A percentile compares a stretch with the other conserved stretches of the same genome.
These are phyloP conservation scores for Prunella vulgaris DNA, from an alignment of 257 asterid species.

Conservation along the genomic window DNA sequence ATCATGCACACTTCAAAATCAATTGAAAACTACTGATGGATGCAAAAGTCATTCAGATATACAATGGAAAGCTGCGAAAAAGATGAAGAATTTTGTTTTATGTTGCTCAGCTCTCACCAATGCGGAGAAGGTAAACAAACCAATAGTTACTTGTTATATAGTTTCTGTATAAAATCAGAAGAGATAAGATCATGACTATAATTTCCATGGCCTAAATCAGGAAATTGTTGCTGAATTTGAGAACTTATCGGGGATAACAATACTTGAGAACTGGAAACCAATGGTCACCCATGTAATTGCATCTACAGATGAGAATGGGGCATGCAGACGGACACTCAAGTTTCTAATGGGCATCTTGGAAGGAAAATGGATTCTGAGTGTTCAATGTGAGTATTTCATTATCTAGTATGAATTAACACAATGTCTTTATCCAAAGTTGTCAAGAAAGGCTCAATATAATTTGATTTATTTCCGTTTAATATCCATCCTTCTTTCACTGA, in stretches of 20 bases:
- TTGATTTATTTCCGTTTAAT: not conserved
- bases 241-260: constrained; percentile 42
- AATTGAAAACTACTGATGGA: constrained; percentile 27
- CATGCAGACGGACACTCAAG: constrained; percentile 85
- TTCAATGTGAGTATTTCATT: constrained; percentile 52
- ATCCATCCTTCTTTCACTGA: not conserved
- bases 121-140: constrained; percentile 56
- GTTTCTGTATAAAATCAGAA: not conserved
- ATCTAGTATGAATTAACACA: not conserved
- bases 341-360: constrained; percentile 85
- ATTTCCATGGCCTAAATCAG: constrained; percentile 35
- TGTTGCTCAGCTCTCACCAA: constrained; percentile 76
- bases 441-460: not conserved
- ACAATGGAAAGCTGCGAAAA: constrained; percentile 47
- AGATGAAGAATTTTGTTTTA: constrained; percentile 48
- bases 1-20: constrained; percentile 24
- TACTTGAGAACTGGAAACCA: constrained; percentile 69
- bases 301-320: constrained; percentile 71
- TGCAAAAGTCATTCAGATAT: constrained; percentile 22
- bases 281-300: constrained; percentile 84
- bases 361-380: constrained; percentile 87
- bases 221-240: constrained; percentile 47
- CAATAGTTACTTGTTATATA: not conserved
- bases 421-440: not conserved
- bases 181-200: not conserved